A percentile compares a stretch with the other conserved stretches of the same genome.
phyloP scores from a whole-genome alignment of 2,329 filamentous ascomycete genomes.

The Colletotrichum navitas region DNA sequence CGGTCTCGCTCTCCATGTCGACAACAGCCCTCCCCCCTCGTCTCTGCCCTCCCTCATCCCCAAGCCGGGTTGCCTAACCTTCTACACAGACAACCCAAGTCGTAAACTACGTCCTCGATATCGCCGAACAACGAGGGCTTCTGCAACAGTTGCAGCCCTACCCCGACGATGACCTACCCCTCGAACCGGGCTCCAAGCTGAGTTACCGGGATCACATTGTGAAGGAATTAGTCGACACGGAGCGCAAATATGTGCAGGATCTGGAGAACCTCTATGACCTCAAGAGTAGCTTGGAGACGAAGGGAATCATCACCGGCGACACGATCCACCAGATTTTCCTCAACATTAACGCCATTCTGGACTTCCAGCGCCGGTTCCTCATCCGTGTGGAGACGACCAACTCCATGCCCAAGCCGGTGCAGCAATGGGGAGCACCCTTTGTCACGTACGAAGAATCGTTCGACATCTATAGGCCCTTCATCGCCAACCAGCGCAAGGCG shows the following conservation, averaged over 20 bases:
- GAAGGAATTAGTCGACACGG: constrained; percentile 91
- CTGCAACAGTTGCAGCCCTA: constrained; percentile 73
- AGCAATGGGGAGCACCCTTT: constrained; percentile 97
- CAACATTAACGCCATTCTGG: constrained; percentile 93
- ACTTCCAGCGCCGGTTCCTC: constrained; percentile 94
- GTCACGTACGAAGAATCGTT: constrained; percentile 87
- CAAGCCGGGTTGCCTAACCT: constrained; percentile 18
- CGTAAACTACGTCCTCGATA: constrained; percentile 91
- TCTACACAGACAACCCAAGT: constrained; percentile 81
- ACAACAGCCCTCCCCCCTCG: neutral
- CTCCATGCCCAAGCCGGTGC: constrained; percentile 78
- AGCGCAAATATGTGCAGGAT: constrained; percentile 98
- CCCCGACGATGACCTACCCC: constrained; percentile 64
- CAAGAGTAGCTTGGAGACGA: constrained; percentile 90
- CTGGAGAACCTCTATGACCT: constrained; percentile 92
- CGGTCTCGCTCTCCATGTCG: neutral
- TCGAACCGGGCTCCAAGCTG: constrained; percentile 74
- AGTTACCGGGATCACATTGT: constrained; percentile 88
- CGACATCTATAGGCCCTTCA: constrained; percentile 95
- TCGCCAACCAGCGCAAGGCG: constrained; percentile 94
- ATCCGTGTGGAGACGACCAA: constrained; percentile 98
- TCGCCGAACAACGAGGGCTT: constrained; percentile 82
- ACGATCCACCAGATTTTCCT: constrained; percentile 94
- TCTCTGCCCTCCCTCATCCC: constrained; percentile 6
- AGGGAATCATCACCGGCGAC: constrained; percentile 88